Conservation (phyloP, 352 stramenopile genomes). For the Phytopythium oedochilum region DNA sequence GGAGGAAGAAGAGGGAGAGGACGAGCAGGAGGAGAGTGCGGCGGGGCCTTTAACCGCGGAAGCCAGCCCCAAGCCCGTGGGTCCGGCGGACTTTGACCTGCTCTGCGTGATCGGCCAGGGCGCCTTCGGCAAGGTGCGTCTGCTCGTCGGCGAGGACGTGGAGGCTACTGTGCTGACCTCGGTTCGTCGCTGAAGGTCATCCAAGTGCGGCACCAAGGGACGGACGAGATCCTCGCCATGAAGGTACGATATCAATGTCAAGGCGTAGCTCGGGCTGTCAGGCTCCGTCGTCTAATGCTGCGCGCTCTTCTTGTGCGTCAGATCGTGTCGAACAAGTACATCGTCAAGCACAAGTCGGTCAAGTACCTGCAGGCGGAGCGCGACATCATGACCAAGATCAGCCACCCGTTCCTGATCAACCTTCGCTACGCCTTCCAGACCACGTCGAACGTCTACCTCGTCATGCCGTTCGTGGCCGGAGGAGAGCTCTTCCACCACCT, state of each 20-base stretch:
- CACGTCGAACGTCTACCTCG: conserved; percentile 72
- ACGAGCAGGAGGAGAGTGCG: neutral
- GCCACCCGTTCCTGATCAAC: conserved; percentile 80
- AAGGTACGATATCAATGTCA: conserved; percentile 63
- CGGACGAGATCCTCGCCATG: conserved; percentile 77
- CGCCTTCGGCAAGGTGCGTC: conserved; percentile 65
- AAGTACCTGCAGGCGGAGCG: conserved; percentile 73
- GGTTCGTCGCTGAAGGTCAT: conserved; percentile 37
- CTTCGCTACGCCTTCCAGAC: conserved; percentile 83
- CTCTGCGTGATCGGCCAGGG: conserved; percentile 83
- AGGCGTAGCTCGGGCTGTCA: no score
- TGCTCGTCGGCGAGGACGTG: neutral
- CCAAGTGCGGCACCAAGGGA: conserved; percentile 74
- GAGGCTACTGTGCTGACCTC: neutral
- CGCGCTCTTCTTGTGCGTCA: conserved; percentile 10
- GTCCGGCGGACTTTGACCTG: conserved; percentile 74
- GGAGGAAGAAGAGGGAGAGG: conserved; percentile 13
- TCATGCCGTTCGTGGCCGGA: conserved; percentile 73
- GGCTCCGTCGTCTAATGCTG: neutral
- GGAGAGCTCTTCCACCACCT: conserved; percentile 71
- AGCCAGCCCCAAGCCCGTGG: conserved; percentile 16
- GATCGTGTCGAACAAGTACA: conserved; percentile 85
- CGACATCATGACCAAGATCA: conserved; percentile 87
- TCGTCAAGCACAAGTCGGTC: conserved; percentile 83
- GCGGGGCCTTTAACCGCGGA: neutral